Conservation (phyloP, 2,329 filamentous ascomycete species). For the Sphaerostilbella broomeana region DNA sequence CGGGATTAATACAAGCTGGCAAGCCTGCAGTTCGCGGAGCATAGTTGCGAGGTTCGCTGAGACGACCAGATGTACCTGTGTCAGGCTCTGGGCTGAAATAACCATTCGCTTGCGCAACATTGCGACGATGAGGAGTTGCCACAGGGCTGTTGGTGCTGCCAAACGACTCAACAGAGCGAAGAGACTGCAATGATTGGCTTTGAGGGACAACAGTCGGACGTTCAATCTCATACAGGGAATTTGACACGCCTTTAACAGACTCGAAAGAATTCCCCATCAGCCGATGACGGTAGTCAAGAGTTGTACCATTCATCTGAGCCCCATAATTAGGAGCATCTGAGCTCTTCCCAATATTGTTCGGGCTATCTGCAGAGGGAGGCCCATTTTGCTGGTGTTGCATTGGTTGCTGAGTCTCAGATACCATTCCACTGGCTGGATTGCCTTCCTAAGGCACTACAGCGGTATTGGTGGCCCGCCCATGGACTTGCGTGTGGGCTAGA, state of each 20-base stretch:
- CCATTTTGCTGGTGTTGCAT: neutral
- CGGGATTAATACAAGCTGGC: slow-evolving; percentile 10
- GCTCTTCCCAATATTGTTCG: neutral
- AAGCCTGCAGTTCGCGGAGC: slow-evolving; percentile 29
- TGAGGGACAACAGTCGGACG: slow-evolving; percentile 9
- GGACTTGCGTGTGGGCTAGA: slow-evolving; percentile 7
- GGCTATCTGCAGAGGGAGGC: neutral
- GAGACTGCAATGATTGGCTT: slow-evolving; percentile 13
- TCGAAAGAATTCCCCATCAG: neutral
- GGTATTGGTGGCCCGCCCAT: slow-evolving; percentile 6
- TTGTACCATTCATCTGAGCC: neutral
- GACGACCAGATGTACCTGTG: slow-evolving; percentile 5
- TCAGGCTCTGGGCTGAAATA: slow-evolving; percentile 13
- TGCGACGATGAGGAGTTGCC: slow-evolving; percentile 3
- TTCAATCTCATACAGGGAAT: neutral
- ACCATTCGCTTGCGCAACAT: neutral
- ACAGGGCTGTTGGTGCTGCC: slow-evolving; percentile 1
- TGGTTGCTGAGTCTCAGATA: neutral
- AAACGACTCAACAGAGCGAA: slow-evolving; percentile 7
- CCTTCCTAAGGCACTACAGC: slow-evolving; percentile 17
- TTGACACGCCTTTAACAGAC: neutral
- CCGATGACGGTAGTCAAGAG: neutral
- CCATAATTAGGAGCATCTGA: neutral
- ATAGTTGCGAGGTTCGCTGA: slow-evolving; percentile 37
- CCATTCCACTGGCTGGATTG: slow-evolving; percentile 3